These are phyloP conservation scores for Globisporangium camurandrum DNA, from an alignment of 352 stramenopile species.

Conservation along the genomic window DNA sequence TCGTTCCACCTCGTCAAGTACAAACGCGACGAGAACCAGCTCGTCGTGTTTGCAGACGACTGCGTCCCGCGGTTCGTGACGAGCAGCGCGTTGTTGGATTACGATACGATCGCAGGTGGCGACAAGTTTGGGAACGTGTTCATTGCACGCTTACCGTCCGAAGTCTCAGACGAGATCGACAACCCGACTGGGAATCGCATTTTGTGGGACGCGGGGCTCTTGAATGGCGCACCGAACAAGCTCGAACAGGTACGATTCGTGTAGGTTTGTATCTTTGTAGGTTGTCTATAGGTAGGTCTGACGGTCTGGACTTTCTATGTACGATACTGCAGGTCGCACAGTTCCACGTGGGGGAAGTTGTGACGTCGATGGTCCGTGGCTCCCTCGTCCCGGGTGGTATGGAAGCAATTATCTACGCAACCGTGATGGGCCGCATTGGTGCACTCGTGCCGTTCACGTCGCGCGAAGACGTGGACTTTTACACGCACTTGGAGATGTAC, in stretches of 20 bases:
- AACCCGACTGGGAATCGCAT: slow-evolving; percentile 95
- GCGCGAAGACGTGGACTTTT: slow-evolving; percentile 97
- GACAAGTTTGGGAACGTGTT: slow-evolving; percentile 99
- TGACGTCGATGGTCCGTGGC: slow-evolving; percentile 95
- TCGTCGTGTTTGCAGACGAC: slow-evolving; percentile 97
- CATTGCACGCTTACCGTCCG: slow-evolving; percentile 89
- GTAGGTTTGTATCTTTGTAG: too few species aligned
- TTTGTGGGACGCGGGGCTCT: slow-evolving; percentile 92
- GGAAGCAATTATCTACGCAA: slow-evolving; percentile 97
- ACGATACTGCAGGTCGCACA: slow-evolving; percentile 68
- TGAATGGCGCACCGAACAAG: slow-evolving; percentile 95
- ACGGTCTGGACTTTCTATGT: too few species aligned
- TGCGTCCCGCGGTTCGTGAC: slow-evolving; percentile 81
- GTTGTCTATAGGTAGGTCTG: too few species aligned
- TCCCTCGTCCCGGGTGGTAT: slow-evolving; percentile 93
- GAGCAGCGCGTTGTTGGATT: slow-evolving; percentile 91
- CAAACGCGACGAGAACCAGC: slow-evolving; percentile 92
- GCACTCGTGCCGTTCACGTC: slow-evolving; percentile 96
- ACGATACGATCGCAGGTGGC: slow-evolving; percentile 96
- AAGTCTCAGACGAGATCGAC: slow-evolving; percentile 94
- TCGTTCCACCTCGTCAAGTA: slow-evolving; percentile 98
- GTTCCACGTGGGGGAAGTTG: slow-evolving; percentile 97
- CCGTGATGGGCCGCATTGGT: slow-evolving; percentile 94
- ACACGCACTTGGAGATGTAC: slow-evolving; percentile 97
- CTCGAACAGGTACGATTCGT: slow-evolving; percentile 86